Evolutionary conservation across 352 stramenopile species (phyloP), one percentile per base, ranked within the genome.

Genomic region (Lagenidium sp.): DNA sequence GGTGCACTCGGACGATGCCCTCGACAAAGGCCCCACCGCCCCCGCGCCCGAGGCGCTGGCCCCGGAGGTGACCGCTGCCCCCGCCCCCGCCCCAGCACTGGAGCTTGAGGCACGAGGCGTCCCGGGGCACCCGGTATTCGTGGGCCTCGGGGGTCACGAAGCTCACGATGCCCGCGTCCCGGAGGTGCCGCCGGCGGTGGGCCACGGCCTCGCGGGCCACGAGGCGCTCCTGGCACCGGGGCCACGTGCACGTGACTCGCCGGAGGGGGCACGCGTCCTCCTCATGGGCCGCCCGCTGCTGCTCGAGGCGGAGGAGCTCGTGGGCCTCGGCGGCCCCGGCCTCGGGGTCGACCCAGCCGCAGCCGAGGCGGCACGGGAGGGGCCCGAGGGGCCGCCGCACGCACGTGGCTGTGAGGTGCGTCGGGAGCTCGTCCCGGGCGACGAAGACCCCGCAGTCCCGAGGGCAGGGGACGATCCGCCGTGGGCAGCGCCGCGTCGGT

Each of bases 231-330:
- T 65, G 55, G 42, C 78, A 90, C 28, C 71, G 68, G 11, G 74
- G 74, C 78, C 78, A 90, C 22, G 68, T 83, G 46, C 78, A 90
- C 40, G 69, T 61, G 4, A 87, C 72, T 40, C 82, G 77, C 4
- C 78, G 78, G 6, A 81, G 40, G 13, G 44, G 41, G 25, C 78
- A 90, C 24, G 76, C 68, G 22, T 90, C 78, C 55, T 84, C 59
- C 29, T 90, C 78, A 43, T 90, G 78, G 6, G 67, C 60, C 3
- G 77, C 63, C 4, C 78, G 72, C 22, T 63, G 63, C 50, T 87
- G 74, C 31, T 90, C 78, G 18, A 90, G 55, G 4, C 57, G 47
- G 5, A 90, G 40, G 2, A 90, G 58, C 42, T 82, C 61, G 28
- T 87, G 63, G 1, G 68, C 62, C 1, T 63, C 69, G 32, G 72